Base-by-base conservation (phyloP, 2,329 filamentous ascomycete genomes). In the Fusarium compactum region DNA sequence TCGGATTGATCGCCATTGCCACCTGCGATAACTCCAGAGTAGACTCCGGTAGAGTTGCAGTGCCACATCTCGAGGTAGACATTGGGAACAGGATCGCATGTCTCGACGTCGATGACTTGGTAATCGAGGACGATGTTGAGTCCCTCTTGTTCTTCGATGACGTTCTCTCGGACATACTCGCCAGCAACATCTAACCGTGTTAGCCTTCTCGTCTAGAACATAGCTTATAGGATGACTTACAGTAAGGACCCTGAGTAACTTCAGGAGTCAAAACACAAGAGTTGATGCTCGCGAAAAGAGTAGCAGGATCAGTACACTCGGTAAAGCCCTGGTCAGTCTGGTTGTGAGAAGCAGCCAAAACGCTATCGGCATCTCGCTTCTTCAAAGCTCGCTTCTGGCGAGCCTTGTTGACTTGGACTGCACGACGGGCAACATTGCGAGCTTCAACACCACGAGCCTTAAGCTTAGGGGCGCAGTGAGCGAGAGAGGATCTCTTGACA, bases 211-310 rank as follows among this genome's bases (percentile, higher is more conserved):
- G 30, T 5, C 10, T 43, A 8, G 1, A 10, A 14, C 6, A 8
- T 27, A 6, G 2, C 12, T 5, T 20, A 11, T 4, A 8, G 4
- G 2, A 9, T 9, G 32, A n/a, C 52, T 48, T 74, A 79, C 83
- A 72, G 78, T 82, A 74, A 69, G 85, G 85, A 3, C 85, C 85
- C 71, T 86, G 79, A 5, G 84, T 86, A 14, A 83, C 82, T 69
- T 87, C 85, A 0, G 84, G 84, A 6, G 80, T 83, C 27, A 87
- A 77, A 14, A 86, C 78, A 57, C 85, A 87, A 18, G 82, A 80
- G 29, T 77, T 78, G 52, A 80, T 80, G 24, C 78, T 77, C 5
- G 79, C 75, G 63, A 84, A 84, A 11, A 84, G 74, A 62, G 69
- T 76, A 48, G 72, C 70, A 9, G 78, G 68, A 12, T 75, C 70